These are phyloP conservation scores for Flaveria linearis DNA, from an alignment of 129 eudicot species.

Conservation along the genomic window DNA sequence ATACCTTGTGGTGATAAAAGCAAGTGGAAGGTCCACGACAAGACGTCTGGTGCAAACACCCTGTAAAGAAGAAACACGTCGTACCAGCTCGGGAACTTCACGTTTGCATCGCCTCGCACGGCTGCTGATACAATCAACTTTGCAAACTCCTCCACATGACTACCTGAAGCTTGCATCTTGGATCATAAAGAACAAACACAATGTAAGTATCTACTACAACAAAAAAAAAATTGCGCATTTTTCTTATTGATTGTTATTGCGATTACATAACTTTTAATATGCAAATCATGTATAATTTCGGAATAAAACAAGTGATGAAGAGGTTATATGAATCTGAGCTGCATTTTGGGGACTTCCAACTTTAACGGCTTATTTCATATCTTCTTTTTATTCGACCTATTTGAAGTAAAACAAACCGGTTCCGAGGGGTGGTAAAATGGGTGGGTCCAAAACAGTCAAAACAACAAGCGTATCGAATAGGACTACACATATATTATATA, in stretches of 20 bases:
- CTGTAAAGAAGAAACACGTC: slow-evolving; percentile 73
- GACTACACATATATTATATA: no score
- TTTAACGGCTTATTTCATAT: no score
- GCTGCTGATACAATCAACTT: slow-evolving; percentile 78
- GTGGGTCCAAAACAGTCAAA: not conserved
- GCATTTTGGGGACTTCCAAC: no score
- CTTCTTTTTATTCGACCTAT: no score
- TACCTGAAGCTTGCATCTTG: slow-evolving; percentile 64
- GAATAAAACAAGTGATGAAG: no score
- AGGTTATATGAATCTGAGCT: no score
- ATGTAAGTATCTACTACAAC: not conserved
- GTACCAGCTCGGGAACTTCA: slow-evolving; percentile 90
- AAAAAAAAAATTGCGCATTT: not conserved
- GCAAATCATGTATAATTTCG: not conserved
- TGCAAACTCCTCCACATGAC: slow-evolving; percentile 72
- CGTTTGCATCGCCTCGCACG: slow-evolving; percentile 67
- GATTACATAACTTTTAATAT: not conserved
- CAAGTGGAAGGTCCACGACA: slow-evolving; percentile 72
- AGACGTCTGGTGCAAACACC: slow-evolving; percentile 79
- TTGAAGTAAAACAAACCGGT: no score
- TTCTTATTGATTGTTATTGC: no score
- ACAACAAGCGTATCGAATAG: not conserved
- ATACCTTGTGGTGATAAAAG: slow-evolving; percentile 49
- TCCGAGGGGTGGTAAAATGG: not conserved
- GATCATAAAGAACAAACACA: slow-evolving; percentile 18